Conservation (phyloP, 2,329 filamentous ascomycete genomes). For the Parascedosporium putredinis region DNA sequence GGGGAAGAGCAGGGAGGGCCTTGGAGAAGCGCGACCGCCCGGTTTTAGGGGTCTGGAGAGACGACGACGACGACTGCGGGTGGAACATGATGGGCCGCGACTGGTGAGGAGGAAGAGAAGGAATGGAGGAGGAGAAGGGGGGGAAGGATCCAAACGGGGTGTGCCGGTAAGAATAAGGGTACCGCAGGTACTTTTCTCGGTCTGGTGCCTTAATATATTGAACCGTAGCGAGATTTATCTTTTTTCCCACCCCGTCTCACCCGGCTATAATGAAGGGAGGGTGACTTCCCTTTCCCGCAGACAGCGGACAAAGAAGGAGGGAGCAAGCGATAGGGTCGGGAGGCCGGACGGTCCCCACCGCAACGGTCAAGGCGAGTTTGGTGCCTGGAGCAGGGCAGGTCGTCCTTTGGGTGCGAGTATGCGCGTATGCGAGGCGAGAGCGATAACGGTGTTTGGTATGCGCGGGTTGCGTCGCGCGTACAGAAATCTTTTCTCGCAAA, state of each 20-base stretch:
- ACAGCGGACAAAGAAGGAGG: neutral
- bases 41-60: slow-evolving; percentile 22
- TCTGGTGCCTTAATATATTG: slow-evolving; percentile 8
- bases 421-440: neutral
- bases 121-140: slow-evolving; percentile 12
- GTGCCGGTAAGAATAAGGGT: neutral
- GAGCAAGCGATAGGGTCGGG: neutral
- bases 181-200: neutral
- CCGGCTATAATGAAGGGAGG: slow-evolving; percentile 3
- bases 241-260: neutral
- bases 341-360: neutral
- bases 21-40: slow-evolving; percentile 49
- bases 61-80: slow-evolving; percentile 10
- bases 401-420: neutral
- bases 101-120: neutral
- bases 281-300: neutral
- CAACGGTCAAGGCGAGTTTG: neutral
- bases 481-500: neutral
- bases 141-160: slow-evolving; percentile 14
- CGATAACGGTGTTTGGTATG: neutral
- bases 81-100: slow-evolving; percentile 10
- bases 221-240: neutral
- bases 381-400: no score
- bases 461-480: slow-evolving; percentile 3
- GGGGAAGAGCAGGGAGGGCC: slow-evolving; percentile 41